These are phyloP conservation scores for Colletotrichum musicola DNA, from an alignment of 2,329 filamentous ascomycete species.

Conservation along the genomic window DNA sequence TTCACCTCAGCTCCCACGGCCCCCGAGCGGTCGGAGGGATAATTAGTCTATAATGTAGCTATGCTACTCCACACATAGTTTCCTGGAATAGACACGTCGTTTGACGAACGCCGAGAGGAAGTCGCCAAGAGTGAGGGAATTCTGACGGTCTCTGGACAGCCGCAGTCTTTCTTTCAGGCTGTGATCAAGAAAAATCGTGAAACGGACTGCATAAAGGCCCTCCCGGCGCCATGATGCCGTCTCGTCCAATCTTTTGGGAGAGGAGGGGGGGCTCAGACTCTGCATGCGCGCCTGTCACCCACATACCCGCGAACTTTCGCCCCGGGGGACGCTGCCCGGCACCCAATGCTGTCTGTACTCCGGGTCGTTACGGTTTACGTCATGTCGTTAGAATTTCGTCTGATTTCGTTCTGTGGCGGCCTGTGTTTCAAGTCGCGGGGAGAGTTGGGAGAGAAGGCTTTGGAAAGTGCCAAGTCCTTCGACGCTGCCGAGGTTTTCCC, in stretches of 20 bases:
- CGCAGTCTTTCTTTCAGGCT: no score
- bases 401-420: slow-evolving; percentile 16
- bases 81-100: slow-evolving; percentile 26
- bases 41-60: slow-evolving; percentile 36
- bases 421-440: slow-evolving; percentile 21
- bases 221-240: slow-evolving; percentile 26
- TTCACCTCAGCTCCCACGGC: slow-evolving; percentile 27
- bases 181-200: slow-evolving; percentile 3
- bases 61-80: slow-evolving; percentile 28
- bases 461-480: slow-evolving; percentile 4
- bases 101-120: not conserved
- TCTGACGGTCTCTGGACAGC: no score
- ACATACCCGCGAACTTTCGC: slow-evolving; percentile 1
- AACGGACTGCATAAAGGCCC: slow-evolving; percentile 10
- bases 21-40: not conserved
- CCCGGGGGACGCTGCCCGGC: not conserved
- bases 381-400: slow-evolving; percentile 29
- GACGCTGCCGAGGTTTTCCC: slow-evolving; percentile 14
- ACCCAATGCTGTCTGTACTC: not conserved
- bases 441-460: slow-evolving; percentile 11
- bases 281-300: slow-evolving; percentile 15
- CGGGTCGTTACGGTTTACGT: slow-evolving; percentile 16
- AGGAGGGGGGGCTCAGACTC: not conserved
- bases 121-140: not conserved
- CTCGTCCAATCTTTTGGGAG: slow-evolving; percentile 20